Evolutionary conservation across 228 moss, liverwort and hornwort genomes (phyloP).

Genomic region (Sphagnum magellanicum): DNA sequence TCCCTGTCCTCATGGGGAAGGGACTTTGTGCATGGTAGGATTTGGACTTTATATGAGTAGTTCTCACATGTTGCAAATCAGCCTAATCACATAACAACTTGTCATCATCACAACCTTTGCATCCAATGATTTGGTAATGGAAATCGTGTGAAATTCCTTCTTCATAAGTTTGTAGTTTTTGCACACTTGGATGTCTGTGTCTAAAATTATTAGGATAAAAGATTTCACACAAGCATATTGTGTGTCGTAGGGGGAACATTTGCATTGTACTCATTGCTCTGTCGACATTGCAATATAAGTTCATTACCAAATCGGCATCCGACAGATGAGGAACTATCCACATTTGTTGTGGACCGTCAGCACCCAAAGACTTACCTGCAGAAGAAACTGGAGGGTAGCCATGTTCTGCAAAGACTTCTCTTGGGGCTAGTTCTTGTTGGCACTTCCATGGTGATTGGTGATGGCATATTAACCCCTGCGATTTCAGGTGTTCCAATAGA

Average conservation of each 20-base stretch:
- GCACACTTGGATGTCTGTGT: too few relatives aligned
- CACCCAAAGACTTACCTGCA: conserved; percentile 47
- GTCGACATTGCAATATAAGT: conserved; percentile 75
- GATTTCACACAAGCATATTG: too few relatives aligned
- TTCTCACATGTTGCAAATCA: too few relatives aligned
- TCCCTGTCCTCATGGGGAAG: too few relatives aligned
- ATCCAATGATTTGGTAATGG: too few relatives aligned
- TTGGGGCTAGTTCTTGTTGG: conserved; percentile 70
- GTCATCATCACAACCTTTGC: too few relatives aligned
- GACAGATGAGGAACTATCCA: conserved; percentile 70
- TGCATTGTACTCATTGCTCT: conserved; percentile 85
- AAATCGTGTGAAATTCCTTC: too few relatives aligned
- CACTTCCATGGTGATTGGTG: conserved; percentile 92
- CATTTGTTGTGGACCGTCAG: conserved; percentile 40
- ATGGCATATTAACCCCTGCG: conserved; percentile 83
- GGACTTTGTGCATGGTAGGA: too few relatives aligned
- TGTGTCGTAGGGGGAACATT: conserved; percentile 72
- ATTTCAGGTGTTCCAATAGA: conserved; percentile 58
- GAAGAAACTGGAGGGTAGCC: conserved; percentile 63
- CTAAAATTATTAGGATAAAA: too few relatives aligned
- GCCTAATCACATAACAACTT: too few relatives aligned
- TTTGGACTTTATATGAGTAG: too few relatives aligned
- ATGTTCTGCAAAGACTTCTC: conserved; percentile 47
- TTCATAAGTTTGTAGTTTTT: too few relatives aligned
- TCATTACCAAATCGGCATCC: conserved; percentile 84